Base-by-base conservation (phyloP, 192 early-diverging fungal species). In the Backusella tuberculispora region DNA sequence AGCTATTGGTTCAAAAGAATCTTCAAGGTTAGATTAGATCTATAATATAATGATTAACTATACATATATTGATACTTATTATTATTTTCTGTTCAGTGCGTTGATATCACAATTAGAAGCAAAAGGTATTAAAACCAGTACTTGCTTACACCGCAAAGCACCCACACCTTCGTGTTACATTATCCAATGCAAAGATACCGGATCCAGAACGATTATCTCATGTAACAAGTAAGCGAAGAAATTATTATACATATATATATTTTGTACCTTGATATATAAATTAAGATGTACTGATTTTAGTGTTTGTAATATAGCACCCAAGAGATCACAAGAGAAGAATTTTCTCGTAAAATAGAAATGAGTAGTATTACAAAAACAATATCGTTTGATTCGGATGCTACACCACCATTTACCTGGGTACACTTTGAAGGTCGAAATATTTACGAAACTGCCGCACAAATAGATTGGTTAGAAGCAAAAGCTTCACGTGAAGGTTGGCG, bases 361-460 rank as follows among this genome's bases (percentile, higher is more conserved):
- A 43, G 50, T 29, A 34, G 19, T 44, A 15, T 29, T 73, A 78
- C 44, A 78, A 79, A 29, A n/a, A 40, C 24, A 24, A 76, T 45
- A 60, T 79, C 45, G 8, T 69, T 48, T 26, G 66, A 56, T 40
- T 56, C 42, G 14, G 19, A 70, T 26, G 53, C 53, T 60, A 53
- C 34, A 5, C 67, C 72, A 29, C 82, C 81, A 19, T 85, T 85
- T 42, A 78, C 60, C 37, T 92, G 89, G 91, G 82, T 89, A 4
- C 91, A 92, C 75, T 92, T 92, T 76, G 91, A 92, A 75, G 89
- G 91, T 6, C 73, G 91, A 10, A 88, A 88, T 63, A 80, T 86
- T 1, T 47, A 67, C 44, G 85, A 90, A 37, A 81, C 80, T 15
- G 75, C 78, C 19, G 66, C 78, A 29, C 89, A 89, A 85, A 88